Conservation (phyloP, 2,329 filamentous ascomycete species). For the Cytospora leucostoma region DNA sequence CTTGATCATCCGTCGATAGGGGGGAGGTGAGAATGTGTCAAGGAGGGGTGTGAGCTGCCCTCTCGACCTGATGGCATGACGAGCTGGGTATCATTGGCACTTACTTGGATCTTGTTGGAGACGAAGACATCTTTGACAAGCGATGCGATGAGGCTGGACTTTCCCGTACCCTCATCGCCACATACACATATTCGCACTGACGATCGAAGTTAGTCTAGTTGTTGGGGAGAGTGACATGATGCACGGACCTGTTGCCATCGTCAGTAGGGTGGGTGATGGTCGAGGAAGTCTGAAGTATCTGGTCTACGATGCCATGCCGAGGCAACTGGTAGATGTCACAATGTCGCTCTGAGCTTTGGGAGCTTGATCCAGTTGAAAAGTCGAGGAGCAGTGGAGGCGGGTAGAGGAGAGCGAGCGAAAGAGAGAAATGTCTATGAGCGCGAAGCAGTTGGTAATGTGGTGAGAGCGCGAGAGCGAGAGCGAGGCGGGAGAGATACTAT, state of each 20-base stretch:
- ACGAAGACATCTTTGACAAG: constrained; percentile 98
- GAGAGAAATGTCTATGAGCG: no score
- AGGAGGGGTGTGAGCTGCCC: no score
- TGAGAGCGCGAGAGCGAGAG: neutral
- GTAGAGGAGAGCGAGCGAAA: no score
- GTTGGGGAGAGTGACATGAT: neutral
- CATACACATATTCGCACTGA: constrained; percentile 90
- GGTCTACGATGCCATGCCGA: constrained; percentile 15
- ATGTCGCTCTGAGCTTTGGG: neutral
- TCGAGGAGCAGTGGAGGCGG: neutral
- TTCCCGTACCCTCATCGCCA: constrained; percentile 94
- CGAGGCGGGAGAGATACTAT: neutral
- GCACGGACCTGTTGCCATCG: constrained; percentile 36
- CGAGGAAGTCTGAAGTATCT: constrained; percentile 7
- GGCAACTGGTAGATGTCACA: neutral
- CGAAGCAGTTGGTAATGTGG: neutral
- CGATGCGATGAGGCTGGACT: constrained; percentile 89
- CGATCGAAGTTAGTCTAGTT: constrained; percentile 25
- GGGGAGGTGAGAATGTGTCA: neutral
- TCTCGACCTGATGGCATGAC: no score
- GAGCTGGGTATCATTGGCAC: neutral
- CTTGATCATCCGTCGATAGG: no score
- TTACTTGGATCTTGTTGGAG: constrained; percentile 76
- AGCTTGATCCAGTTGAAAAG: neutral
- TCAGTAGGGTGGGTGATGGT: constrained; percentile 20